Evolutionary conservation across 1,284 basidiomycete species (phyloP), one percentile per base, ranked within the genome.

Genomic region (Xerocomus nothofagi): DNA sequence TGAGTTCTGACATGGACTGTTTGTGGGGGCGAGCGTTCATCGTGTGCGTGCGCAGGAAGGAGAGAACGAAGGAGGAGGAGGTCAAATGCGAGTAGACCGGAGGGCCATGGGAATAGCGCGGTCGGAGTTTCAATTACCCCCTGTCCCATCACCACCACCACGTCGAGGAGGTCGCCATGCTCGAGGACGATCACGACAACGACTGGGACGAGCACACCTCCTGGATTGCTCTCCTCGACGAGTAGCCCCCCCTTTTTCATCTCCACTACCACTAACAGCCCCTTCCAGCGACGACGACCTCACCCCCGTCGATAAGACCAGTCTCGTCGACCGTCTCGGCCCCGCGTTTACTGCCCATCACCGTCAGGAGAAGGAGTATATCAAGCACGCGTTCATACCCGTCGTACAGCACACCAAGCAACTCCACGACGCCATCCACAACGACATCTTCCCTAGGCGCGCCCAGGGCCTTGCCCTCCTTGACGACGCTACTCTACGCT

Each of bases 1-100:
- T 91, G 68, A 92, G 81, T 75, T 92, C 89, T 44, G 82, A 83
- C 86, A 91, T 89, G 58, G 81, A 80, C 65, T 81, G 81, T 68
- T 84, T 84, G 55, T 75, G 75, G 9, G 77, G 74, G 50, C 79
- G 74, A 53, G 73, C 65, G 60, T 74, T 80, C 79, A 80, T 81
- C n/a, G 49, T 56, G 52, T 41, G 27, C 15, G 40, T 31, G 50
- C 40, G 33, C 50, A 49, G 41, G 39, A 47, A 51, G 30, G 37
- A 42, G 44, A 45, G 39, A 47, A 50, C 44, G 30, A 31, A 46
- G 27, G 43, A 58, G 33, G 26, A 8, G 26, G 23, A 26, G 30
- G 51, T 51, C 39, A 32, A 50, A n/a, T 40, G 42, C 45, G 50
- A 39, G 33, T 9, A 30, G 12, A 34, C 40, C 15, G 23, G 37